Evolutionary conservation across 805 yeast species (phyloP), one percentile per base, ranked within the genome.

Genomic region (Saturnispora besseyi): DNA sequence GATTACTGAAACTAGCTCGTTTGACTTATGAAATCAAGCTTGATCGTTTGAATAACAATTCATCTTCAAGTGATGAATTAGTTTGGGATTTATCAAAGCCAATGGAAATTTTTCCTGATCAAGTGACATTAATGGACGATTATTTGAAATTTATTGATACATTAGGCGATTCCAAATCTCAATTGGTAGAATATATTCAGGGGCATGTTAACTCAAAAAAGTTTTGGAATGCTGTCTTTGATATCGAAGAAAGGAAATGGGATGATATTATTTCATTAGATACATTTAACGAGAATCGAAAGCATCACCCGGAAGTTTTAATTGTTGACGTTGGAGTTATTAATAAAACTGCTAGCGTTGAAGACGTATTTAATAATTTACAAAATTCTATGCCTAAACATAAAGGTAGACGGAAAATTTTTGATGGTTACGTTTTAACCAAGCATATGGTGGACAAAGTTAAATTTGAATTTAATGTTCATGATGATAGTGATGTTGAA

Each of bases 21-120:
- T 72, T 72, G 53, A 65, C 80, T 1, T 62, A 82, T 30, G 95
- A 87, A 58, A 78, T 80, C 58, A 77, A 77, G 47, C 53, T 80
- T 2, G 68, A 75, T 4, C 73, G 75, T 29, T 65, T 47, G 9
- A 51, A 62, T 2, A 77, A 73, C 1, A 34, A 59, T 5, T 32
- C 30, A 13, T 36, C 37, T 2, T 12, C 26, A 3, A 59, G 56
- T 30, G 63, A 58, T 26, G 62, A 66, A 12, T 21, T 56, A 8
- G 54, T 47, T 31, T 53, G 59, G 44, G 61, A 59, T 47, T 33
- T 62, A 11, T 42, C 51, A 12, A 52, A 55, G 28, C 57, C 60
- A 13, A 44, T 52, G 22, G 45, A 51, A 2, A 50, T 72, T 3
- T 58, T 72, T 8, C 72, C 73, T 0, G 58, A 55, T 41, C 66